Evolutionary conservation across 2,329 filamentous ascomycete species (phyloP), one percentile per base, ranked within the genome.

Genomic region (Cadophora sp.): DNA sequence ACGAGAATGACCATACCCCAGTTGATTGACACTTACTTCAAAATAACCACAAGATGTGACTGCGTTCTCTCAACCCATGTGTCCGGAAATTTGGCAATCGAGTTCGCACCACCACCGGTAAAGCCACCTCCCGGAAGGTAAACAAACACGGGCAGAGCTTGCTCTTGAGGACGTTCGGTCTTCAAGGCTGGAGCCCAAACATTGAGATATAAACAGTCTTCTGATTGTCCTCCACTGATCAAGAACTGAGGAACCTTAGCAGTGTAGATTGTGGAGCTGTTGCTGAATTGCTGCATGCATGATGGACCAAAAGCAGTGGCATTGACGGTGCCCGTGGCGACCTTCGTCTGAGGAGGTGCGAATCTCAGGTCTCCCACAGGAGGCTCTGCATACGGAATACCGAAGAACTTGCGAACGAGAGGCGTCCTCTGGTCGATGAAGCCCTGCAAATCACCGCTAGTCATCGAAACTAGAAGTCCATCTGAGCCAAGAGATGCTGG

Each of bases 121-220:
- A 81, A 83, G 0, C 77, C 80, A 19, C 82, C 82, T 7, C 82
- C 82, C 29, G 80, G 77, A 8, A 83, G 78, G 76, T 79, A 83
- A n/a, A 83, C 76, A 43, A 82, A 68, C 22, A 83, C 81, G 11
- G 71, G 71, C 37, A 73, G 79, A 7, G 61, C 48, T 27, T 26
- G 12, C 71, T 66, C 79, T 79, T 37, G 59, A 14, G 34, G 34
- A 37, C 34, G 34, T 37, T 37, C 59, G 14, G 34, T 66, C 43
- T 53, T 59, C 19, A 53, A n/a, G 4, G 74, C 55, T 24, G 63
- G 73, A 60, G 77, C 67, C 79, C 78, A 80, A 11, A 80, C 73
- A 58, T 80, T 79, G 9, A 81, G 66, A 2, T 77, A 77, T 7
- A 81, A 68, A 65, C 79, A 81, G 65, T 81, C 79, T 59, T 81